A percentile compares a stretch with the other conserved stretches of the same genome.
phyloP scores from a whole-genome alignment of 306 rosid genomes.

The Cicer cuneatum region DNA sequence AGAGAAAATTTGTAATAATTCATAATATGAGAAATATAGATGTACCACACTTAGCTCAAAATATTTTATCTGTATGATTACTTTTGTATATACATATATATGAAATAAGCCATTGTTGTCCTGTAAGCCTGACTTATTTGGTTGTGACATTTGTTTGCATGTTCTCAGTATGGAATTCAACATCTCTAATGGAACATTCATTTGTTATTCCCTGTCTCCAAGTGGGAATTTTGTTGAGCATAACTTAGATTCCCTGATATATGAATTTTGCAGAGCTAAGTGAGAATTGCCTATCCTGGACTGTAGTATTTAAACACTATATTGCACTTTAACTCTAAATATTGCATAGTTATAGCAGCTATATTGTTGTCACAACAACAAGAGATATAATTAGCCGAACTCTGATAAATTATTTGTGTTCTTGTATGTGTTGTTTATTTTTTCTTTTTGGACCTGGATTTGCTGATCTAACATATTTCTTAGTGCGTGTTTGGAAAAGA shows the following conservation, averaged over 20 bases:
- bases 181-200: background rate
- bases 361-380: no score
- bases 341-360: no score
- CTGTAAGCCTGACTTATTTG: background rate
- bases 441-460: no score
- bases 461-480: background rate
- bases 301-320: no score
- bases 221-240: background rate
- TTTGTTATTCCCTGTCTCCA: background rate
- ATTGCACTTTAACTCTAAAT: no score
- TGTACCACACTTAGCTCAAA: conserved; percentile 38
- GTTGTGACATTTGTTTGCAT: background rate
- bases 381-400: no score
- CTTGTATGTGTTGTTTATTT: no score
- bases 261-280: no score
- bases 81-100: conserved; percentile 41
- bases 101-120: conserved; percentile 23
- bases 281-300: no score
- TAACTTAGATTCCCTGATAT: no score
- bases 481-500: background rate
- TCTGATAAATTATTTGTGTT: no score
- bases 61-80: conserved; percentile 24
- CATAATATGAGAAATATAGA: conserved; percentile 29
- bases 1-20: conserved; percentile 49
- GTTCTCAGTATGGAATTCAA: background rate